Conservation (phyloP, 2,329 filamentous ascomycete genomes). For the Penicillium paneum region DNA sequence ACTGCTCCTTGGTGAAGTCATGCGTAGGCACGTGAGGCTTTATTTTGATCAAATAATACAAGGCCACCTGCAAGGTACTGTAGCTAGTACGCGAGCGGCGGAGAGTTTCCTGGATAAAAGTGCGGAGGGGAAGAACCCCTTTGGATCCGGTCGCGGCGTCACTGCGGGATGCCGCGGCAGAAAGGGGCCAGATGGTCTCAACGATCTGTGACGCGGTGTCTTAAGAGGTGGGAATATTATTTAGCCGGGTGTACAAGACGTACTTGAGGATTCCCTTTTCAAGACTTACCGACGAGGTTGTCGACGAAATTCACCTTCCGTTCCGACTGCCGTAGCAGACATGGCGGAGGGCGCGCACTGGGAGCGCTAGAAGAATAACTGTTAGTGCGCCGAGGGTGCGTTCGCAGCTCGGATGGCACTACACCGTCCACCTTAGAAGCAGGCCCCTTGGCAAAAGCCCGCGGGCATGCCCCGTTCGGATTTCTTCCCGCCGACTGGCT, state of each 20-base stretch:
- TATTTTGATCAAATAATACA: slow-evolving; percentile 94
- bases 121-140: slow-evolving; percentile 81
- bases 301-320: slow-evolving; percentile 95
- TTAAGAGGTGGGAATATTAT: slow-evolving; percentile 41
- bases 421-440: slow-evolving; percentile 32
- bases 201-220: slow-evolving; percentile 97
- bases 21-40: slow-evolving; percentile 80
- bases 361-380: slow-evolving; percentile 48
- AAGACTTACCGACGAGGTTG: slow-evolving; percentile 88
- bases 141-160: slow-evolving; percentile 64
- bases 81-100: slow-evolving; percentile 94
- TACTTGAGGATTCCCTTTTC: slow-evolving; percentile 34
- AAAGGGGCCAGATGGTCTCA: slow-evolving; percentile 93
- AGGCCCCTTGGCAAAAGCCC: slow-evolving; percentile 27
- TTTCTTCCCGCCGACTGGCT: slow-evolving; percentile 24
- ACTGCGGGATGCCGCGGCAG: slow-evolving; percentile 71
- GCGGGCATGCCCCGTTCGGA: slow-evolving; percentile 24
- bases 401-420: slow-evolving; percentile 42
- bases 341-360: slow-evolving; percentile 64
- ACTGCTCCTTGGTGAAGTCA: slow-evolving; percentile 84
- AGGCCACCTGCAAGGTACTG: slow-evolving; percentile 91
- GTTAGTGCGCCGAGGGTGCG: slow-evolving; percentile 53
- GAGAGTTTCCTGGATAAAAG: slow-evolving; percentile 96
- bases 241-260: slow-evolving; percentile 27
- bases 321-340: slow-evolving; percentile 80